phyloP scores from a whole-genome alignment of 257 asterid species.

The Penstemon eatonii region DNA sequence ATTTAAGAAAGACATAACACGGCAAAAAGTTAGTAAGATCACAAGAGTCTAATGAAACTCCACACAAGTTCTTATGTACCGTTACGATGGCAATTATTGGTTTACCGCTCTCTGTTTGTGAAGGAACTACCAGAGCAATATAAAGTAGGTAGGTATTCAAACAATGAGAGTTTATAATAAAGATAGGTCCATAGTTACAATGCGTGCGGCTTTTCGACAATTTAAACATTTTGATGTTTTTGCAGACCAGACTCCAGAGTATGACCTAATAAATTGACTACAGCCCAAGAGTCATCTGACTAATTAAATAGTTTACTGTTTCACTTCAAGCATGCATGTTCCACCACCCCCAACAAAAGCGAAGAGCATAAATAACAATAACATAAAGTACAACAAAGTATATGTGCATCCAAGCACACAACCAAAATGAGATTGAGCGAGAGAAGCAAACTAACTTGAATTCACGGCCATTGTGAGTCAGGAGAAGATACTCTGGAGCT shows the following conservation, averaged over 20 bases:
- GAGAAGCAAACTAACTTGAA: slow-evolving; percentile 73
- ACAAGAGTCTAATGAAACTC: background rate
- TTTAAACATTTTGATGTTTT: slow-evolving; percentile 9
- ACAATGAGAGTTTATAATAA: background rate
- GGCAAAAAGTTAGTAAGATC: background rate
- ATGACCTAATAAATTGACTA: slow-evolving; percentile 1
- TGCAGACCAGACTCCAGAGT: background rate
- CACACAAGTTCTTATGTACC: background rate
- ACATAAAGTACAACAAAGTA: slow-evolving; percentile 16
- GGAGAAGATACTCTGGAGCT: slow-evolving; percentile 92
- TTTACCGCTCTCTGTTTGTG: slow-evolving; percentile 20
- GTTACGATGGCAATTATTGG: background rate
- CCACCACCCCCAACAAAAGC: slow-evolving; percentile 18
- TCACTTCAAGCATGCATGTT: background rate
- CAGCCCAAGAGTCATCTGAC: slow-evolving; percentile 15
- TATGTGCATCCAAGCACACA: slow-evolving; percentile 18
- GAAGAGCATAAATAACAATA: background rate
- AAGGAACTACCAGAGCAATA: slow-evolving; percentile 9
- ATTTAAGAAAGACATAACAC: background rate
- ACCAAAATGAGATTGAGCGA: slow-evolving; percentile 31
- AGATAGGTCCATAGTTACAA: slow-evolving; percentile 8
- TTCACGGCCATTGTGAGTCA: slow-evolving; percentile 87
- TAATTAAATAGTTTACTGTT: background rate
- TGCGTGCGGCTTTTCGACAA: background rate
- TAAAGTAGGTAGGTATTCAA: slow-evolving; percentile 1